Percentiles rank a stretch among this genome's conserved stretches.
Conservation (phyloP, 2,329 filamentous ascomycete genomes). For the Daldinia eschscholtzii region DNA sequence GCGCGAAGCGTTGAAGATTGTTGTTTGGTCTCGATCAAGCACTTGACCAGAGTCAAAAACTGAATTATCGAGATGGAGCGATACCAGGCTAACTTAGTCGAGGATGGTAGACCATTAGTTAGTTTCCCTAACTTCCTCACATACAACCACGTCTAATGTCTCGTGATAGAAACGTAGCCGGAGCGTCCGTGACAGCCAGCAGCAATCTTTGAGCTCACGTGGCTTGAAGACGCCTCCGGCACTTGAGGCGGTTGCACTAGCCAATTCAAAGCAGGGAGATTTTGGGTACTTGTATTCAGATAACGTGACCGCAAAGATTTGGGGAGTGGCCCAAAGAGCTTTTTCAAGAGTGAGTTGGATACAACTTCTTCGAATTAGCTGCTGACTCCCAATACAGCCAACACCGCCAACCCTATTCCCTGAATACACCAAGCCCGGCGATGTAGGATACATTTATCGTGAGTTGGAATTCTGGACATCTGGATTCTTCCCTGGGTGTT, state of each 20-base stretch:
- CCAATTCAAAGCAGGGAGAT: neutral
- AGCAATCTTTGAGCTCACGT: neutral
- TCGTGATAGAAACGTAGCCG: neutral
- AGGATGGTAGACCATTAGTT: neutral
- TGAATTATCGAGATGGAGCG: neutral
- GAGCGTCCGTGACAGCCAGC: neutral
- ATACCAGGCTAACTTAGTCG: neutral
- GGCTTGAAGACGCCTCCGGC: neutral
- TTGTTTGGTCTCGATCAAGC: neutral
- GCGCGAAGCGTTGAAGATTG: neutral
- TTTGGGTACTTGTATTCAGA: neutral
- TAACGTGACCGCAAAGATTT: neutral
- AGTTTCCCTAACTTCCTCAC: neutral
- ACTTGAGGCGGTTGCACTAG: neutral
- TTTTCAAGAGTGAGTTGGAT: neutral
- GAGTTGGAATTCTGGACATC: conserved; percentile 61
- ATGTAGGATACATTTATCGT: conserved; percentile 56
- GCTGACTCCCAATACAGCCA: neutral
- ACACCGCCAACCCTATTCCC: neutral
- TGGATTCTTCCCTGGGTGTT: conserved; percentile 61
- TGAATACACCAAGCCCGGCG: conserved; percentile 40
- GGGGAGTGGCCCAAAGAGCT: neutral
- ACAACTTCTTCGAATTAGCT: neutral
- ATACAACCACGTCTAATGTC: neutral
- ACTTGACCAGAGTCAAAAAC: neutral